Conservation (phyloP, 164 flowering plant species). For the Piper betle region DNA sequence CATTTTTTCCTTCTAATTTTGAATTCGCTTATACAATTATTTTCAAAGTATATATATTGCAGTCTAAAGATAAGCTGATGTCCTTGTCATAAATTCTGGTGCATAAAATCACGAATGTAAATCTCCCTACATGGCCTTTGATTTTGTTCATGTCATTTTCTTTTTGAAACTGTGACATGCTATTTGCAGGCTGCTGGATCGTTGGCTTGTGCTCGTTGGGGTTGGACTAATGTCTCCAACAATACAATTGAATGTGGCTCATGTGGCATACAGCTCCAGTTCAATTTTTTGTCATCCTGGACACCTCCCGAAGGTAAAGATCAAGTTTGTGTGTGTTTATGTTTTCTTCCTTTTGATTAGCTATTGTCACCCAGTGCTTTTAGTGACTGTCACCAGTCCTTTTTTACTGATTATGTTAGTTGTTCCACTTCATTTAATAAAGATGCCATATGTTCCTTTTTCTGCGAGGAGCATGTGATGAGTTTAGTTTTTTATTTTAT, state of each 20-base stretch:
- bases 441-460: not conserved
- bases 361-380: not conserved
- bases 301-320: slow-evolving; percentile 51
- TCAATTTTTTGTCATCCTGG: slow-evolving; percentile 32
- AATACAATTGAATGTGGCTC: slow-evolving; percentile 76
- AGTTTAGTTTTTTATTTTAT: too few relatives aligned
- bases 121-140: not conserved
- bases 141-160: not conserved
- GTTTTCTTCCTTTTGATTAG: not conserved
- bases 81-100: not conserved
- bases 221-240: slow-evolving; percentile 74
- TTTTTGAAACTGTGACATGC: not conserved
- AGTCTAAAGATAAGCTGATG: not conserved
- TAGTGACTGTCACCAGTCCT: not conserved
- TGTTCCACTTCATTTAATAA: not conserved
- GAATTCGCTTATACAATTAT: not conserved
- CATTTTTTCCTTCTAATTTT: not conserved
- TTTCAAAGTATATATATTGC: not conserved
- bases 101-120: not conserved
- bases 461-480: too few relatives aligned
- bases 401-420: not conserved
- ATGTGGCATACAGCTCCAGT: slow-evolving; percentile 59
- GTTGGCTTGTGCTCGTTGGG: slow-evolving; percentile 88
- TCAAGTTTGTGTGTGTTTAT: not conserved
- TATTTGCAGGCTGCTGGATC: slow-evolving; percentile 61